Conservation (phyloP, 495 filamentous ascomycete genomes). For the Acidiella bohemica region DNA sequence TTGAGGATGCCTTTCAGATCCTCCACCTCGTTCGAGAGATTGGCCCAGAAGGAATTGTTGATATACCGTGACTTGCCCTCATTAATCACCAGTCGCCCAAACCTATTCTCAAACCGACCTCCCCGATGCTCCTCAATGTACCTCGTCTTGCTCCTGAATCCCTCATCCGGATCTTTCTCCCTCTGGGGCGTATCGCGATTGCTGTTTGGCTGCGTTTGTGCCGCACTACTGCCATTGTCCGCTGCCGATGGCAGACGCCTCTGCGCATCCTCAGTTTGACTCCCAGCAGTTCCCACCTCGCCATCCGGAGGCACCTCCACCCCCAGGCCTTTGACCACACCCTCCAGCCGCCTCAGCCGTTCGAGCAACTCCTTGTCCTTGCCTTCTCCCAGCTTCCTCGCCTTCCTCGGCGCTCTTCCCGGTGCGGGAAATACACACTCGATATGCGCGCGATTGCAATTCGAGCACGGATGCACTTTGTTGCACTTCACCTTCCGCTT, state of each 20-base stretch:
- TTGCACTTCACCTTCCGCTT: constrained; percentile 80
- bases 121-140: constrained; percentile 23
- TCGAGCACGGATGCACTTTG: constrained; percentile 69
- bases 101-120: constrained; percentile 31
- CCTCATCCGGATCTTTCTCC: neutral
- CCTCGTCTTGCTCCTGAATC: constrained; percentile 16
- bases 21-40: constrained; percentile 65
- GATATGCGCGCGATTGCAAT: constrained; percentile 64
- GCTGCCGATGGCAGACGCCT: neutral
- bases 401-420: constrained; percentile 61
- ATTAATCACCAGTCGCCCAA: constrained; percentile 72
- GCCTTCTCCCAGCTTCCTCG: constrained; percentile 54
- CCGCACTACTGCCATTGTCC: neutral
- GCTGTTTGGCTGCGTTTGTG: neutral
- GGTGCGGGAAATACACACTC: constrained; percentile 77
- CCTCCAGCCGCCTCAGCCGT: constrained; percentile 63
- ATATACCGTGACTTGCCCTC: constrained; percentile 73
- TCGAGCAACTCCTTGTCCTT: constrained; percentile 50
- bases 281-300: neutral
- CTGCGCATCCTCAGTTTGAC: neutral
- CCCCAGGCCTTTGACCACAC: constrained; percentile 59
- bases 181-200: neutral
- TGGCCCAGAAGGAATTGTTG: constrained; percentile 82
- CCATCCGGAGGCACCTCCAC: constrained; percentile 27
- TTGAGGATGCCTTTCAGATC: constrained; percentile 63